Base-by-base conservation (phyloP, 352 stramenopile genomes). In the Globisporangium paddicum region DNA sequence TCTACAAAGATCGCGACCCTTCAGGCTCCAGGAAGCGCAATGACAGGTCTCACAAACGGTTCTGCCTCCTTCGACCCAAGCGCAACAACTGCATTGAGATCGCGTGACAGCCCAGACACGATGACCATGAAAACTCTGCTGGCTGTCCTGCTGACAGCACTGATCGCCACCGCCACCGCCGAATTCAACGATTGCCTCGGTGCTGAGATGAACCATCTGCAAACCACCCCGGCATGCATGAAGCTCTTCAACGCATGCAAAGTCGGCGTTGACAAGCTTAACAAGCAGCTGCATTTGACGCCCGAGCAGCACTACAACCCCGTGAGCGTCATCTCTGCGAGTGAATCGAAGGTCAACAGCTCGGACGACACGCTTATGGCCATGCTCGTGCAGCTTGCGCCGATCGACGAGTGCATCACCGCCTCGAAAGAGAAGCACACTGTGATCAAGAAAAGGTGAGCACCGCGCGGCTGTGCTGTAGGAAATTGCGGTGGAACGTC, bases 271-370 rank as follows among this genome's bases (percentile, higher is more conserved):
- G 49, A 35, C 41, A 76, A 73, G 49, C 71, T 90, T 35, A 89
- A 84, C 60, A 53, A 77, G 53, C 72, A 89, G 62, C 67, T 88
- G 1, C 55, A 64, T 2, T 34, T 56, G 41, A 30, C 57, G 0
- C 42, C 23, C 5, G 54, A 45, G 9, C 66, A 66, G 14, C 28
- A 40, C 23, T 74, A 80, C 42, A 69, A 76, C 41, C 71, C 77
- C 5, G 79, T 89, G 40, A 86, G 71, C 56, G 50, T 91, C 52
- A 66, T 89, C 18, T 89, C 81, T 25, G 81, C 81, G n/a, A 88
- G 72, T 37, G 66, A 86, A 38, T 84, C 75, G 23, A 68, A 62
- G 55, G 68, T 56, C 26, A 63, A 72, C 44, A 35, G 60, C 34
- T 67, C 69, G 5, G 73, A 75, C 13, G 66, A 64, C 55, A 81